Base-by-base conservation (phyloP, 306 rosid genomes). In the Boehmeria nivea region DNA sequence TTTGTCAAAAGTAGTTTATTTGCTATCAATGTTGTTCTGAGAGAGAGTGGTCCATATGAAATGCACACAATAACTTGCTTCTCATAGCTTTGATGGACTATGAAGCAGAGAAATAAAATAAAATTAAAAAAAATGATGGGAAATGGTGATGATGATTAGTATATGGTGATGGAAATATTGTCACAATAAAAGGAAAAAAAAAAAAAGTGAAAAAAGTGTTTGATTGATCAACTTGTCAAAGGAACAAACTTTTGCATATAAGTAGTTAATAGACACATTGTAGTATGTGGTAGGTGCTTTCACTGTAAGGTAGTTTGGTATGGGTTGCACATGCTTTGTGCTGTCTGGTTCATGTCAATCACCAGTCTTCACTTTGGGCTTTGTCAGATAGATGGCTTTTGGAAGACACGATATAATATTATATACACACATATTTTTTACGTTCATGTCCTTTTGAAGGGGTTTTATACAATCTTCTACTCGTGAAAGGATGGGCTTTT, bases 241-340 rank as follows among this genome's bases (percentile, higher is more conserved):
- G 12, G 25, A 3, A n/a, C n/a, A n/a, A n/a, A n/a, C n/a, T n/a
- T n/a, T 14, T 6, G 17, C 4, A 6, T 48, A 20, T 48, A 12
- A 19, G 8, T 11, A 40, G 17, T 40, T 40, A n/a, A n/a, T n/a
- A n/a, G n/a, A n/a, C n/a, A n/a, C n/a, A n/a, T n/a, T n/a, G n/a
- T n/a, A n/a, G n/a, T n/a, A n/a, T n/a, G n/a, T n/a, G n/a, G n/a
- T n/a, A n/a, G n/a, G n/a, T n/a, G n/a, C n/a, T n/a, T n/a, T n/a
- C n/a, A n/a, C n/a, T n/a, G n/a, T n/a, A n/a, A n/a, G n/a, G n/a
- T n/a, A n/a, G n/a, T n/a, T 40, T 40, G 56, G 54, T 54, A 13
- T 60, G 53, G 48, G 23, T 42, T 45, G 52, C 82, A 64, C 72
- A 60, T 72, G 78, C 45, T 21, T 55, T 28, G 21, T 9, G 53